Evolutionary conservation across 345 rosid genomes (phyloP).

Genomic region (Populus tremula): DNA sequence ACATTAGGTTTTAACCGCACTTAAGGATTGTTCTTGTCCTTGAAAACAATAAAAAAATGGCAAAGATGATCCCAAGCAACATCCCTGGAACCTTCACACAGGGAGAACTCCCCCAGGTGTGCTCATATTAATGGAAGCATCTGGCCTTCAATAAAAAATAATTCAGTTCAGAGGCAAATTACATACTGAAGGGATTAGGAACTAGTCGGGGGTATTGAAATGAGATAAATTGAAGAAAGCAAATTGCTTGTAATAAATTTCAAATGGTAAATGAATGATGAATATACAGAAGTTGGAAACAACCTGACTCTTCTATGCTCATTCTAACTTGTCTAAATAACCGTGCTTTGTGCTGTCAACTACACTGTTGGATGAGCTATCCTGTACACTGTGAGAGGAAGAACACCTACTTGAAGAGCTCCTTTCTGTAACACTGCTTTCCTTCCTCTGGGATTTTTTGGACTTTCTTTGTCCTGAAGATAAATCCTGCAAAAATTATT

Average conservation of each 20-base stretch:
- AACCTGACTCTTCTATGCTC: conserved; percentile 6
- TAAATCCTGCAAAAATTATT: conserved; percentile 43
- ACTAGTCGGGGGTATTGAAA: not conserved
- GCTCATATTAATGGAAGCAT: not conserved
- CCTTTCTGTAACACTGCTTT: conserved; percentile 38
- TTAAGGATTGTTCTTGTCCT: not conserved
- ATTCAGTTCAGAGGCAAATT: not conserved
- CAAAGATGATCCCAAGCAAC: not conserved
- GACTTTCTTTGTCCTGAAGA: conserved; percentile 47
- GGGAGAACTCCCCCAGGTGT: not conserved
- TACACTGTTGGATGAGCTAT: conserved; percentile 72
- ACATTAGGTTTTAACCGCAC: not conserved
- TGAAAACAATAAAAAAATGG: not conserved
- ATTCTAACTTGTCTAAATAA: conserved; percentile 20
- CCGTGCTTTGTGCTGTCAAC: conserved; percentile 46
- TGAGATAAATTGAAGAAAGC: not conserved
- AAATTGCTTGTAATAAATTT: not conserved
- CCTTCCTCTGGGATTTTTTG: conserved; percentile 43
- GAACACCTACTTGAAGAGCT: conserved; percentile 70
- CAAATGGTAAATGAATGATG: not conserved
- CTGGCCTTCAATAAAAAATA: not conserved
- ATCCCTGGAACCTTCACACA: conserved; percentile 4
- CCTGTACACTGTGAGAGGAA: conserved; percentile 62
- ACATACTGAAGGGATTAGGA: not conserved
- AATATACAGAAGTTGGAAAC: not conserved